These are phyloP conservation scores for Pseudisothecium myosuroides DNA, from an alignment of 225 moss, liverwort and hornwort genomes.

Conservation along the genomic window DNA sequence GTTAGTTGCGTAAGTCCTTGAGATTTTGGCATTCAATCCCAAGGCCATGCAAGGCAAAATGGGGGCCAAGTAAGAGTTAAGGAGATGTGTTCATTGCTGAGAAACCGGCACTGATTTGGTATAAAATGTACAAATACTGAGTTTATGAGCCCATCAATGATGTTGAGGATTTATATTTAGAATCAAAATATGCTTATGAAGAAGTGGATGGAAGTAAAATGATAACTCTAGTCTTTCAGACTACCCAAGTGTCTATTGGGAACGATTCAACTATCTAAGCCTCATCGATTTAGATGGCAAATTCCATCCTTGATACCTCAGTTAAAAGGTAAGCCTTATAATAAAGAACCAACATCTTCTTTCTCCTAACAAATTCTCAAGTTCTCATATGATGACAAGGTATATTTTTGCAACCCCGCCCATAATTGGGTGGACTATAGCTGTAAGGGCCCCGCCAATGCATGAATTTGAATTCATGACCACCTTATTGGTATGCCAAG, in stretches of 20 bases:
- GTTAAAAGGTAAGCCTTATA: not conserved
- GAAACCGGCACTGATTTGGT: not conserved
- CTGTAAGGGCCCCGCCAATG: too few relatives aligned
- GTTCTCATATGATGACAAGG: rapidly evolving
- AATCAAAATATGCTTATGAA: not conserved
- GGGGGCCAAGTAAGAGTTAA: too few relatives aligned
- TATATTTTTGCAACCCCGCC: not conserved
- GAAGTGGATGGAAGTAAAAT: not conserved
- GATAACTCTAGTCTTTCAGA: rapidly evolving
- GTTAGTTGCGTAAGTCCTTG: not conserved
- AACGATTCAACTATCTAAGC: not conserved
- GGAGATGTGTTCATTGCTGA: not conserved
- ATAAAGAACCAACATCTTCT: not conserved
- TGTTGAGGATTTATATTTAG: not conserved
- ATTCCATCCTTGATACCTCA: not conserved
- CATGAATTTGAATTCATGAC: not conserved
- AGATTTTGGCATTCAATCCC: not conserved
- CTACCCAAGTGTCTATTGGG: rapidly evolving
- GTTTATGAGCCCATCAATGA: not conserved
- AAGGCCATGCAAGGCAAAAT: not conserved
- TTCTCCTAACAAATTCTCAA: rapidly evolving
- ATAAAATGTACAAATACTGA: not conserved
- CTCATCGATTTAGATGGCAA: not conserved
- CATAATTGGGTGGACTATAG: not conserved
- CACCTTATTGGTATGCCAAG: rapidly evolving